Evolutionary conservation across 345 rosid species (phyloP), one percentile per base, ranked within the genome.

Genomic region (Eucalyptus rudis): DNA sequence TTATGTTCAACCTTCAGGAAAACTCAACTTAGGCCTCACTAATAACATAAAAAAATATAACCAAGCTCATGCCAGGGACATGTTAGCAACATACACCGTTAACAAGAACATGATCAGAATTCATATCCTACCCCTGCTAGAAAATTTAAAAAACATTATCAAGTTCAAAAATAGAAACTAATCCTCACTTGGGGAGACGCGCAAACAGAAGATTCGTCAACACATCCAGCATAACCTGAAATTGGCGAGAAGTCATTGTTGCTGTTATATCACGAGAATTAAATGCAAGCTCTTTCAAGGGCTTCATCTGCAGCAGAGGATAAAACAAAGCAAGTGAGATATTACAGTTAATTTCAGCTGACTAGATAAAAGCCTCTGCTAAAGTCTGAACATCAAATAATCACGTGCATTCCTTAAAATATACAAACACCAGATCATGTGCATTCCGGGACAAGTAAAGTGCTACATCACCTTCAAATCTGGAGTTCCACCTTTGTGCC

Each of bases 161-260:
- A 87, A 87, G 76, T 43, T 29, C 87, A 80, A 56, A 50, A 52
- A 13, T 52, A 90, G 86, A 84, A 52, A 43, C 49, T 62, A 66
- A 90, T 88, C 87, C 98, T 95, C 90, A 98, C 99, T 96, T 98
- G 94, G 99, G 99, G 90, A 91, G 97, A 90, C 99, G 94, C 43
- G 99, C 99, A 94, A 98, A 98, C 92, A 98, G 99, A 90, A 98
- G 99, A 92, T 97, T 97, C 49, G 96, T 95, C 96, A 98, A 92
- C 89, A 98, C 99, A 93, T 97, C 99, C 92, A 94, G 91, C 99
- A 98, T 97, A 90, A 98, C 99, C 90, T 97, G 99, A 92, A 97
- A 98, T 89, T 98, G 99, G 58, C 98, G 97, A 89, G 99, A 96
- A 31, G 99, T 98, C 99, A 98, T 98, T 86, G 98, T 92, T 86